Evolutionary conservation across 768 basidiomycete genomes (phyloP).

Genomic region (Pulveroboletus sp.): DNA sequence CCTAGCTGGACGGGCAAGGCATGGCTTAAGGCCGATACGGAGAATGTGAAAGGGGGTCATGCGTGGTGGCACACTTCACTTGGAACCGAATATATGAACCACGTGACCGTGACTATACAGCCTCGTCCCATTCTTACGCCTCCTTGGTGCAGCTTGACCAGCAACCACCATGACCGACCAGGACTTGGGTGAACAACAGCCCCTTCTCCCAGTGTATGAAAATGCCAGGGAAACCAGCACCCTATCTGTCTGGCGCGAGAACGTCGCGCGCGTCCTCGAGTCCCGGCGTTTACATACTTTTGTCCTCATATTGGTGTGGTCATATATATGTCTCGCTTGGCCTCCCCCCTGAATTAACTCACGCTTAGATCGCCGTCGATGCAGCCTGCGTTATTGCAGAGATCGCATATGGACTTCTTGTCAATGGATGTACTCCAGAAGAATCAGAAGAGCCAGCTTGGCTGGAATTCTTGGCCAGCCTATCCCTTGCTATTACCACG

Average conservation of each 20-base stretch:
- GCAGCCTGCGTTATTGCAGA: conserved; percentile 70
- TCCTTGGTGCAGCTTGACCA: conserved; percentile 12
- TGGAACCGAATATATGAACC: not conserved
- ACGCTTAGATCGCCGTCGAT: conserved; percentile 56
- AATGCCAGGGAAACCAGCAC: conserved; percentile 3
- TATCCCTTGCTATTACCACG: conserved; percentile 67
- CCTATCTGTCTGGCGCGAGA: conserved; percentile 27
- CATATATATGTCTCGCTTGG: conserved; percentile 19
- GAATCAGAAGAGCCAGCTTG: conserved; percentile 50
- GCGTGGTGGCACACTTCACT: too few species aligned
- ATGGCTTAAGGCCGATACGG: conserved; percentile 19
- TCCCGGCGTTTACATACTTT: conserved; percentile 50
- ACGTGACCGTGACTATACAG: conserved; percentile 25
- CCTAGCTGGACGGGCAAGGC: conserved; percentile 1
- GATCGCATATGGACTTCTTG: conserved; percentile 65
- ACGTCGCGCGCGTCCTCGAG: conserved; percentile 50
- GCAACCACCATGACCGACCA: conserved; percentile 31
- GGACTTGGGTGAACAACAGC: conserved; percentile 47
- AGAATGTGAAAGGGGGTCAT: conserved; percentile 13
- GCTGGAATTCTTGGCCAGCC: conserved; percentile 58
- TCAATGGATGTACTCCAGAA: conserved; percentile 44
- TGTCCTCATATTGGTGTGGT: conserved; percentile 57
- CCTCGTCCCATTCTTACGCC: not conserved
- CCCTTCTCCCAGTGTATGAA: conserved; percentile 39
- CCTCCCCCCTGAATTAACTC: conserved; percentile 8